These are phyloP conservation scores for Pulveroboletus frians DNA, from an alignment of 768 basidiomycete species.

Conservation along the genomic window DNA sequence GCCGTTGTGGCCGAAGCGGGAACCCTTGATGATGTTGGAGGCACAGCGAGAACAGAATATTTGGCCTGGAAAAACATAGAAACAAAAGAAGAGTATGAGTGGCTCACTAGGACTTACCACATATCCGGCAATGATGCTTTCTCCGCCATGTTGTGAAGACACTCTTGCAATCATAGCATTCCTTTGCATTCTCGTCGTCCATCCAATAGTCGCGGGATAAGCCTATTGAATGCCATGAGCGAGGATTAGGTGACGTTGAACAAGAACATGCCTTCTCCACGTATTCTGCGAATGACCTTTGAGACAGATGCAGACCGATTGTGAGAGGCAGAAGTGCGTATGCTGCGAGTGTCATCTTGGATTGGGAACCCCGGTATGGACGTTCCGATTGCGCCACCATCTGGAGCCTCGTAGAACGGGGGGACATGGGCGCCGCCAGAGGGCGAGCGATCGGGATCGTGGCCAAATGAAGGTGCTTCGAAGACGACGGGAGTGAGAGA, in stretches of 20 bases:
- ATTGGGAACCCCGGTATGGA: conserved; percentile 92
- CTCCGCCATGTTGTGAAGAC: conserved; percentile 91
- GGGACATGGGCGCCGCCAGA: conserved; percentile 47
- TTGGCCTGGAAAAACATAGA: conserved; percentile 54
- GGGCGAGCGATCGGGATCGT: conserved; percentile 58
- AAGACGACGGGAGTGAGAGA: conserved; percentile 83
- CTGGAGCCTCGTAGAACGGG: conserved; percentile 48
- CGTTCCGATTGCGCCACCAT: conserved; percentile 59
- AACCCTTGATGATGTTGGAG: conserved; percentile 92
- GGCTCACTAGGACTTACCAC: conserved; percentile 49
- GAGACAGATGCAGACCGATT: conserved; percentile 81
- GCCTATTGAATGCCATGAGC: conserved; percentile 39
- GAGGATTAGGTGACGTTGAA: conserved; percentile 3
- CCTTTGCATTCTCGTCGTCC: conserved; percentile 93
- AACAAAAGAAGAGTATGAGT: neutral
- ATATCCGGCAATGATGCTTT: conserved; percentile 97
- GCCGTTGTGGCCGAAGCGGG: conserved; percentile 91
- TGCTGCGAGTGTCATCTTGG: conserved; percentile 83
- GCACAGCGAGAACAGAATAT: conserved; percentile 98
- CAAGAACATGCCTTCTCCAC: conserved; percentile 70
- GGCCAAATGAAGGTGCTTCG: conserved; percentile 64
- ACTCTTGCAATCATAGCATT: conserved; percentile 94
- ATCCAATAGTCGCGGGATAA: conserved; percentile 96
- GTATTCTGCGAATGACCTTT: conserved; percentile 83
- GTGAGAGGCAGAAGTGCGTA: conserved; percentile 66